Evolutionary conservation across 108 stramenopile genomes (phyloP), one percentile per base, ranked within the genome.

Genomic region (Stephanodiscus minutulus): DNA sequence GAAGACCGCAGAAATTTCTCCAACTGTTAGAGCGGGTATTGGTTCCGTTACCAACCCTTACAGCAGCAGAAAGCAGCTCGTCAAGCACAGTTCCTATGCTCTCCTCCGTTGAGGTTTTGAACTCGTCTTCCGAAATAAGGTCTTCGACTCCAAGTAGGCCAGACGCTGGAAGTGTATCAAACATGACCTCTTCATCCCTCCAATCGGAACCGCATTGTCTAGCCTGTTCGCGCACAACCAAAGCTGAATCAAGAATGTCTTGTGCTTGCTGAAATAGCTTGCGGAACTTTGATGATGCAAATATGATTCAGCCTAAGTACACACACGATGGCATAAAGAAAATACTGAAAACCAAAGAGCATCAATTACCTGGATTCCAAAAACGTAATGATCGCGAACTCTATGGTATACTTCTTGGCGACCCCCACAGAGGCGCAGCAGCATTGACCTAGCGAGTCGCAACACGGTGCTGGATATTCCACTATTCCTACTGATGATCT

Each of bases 311-410:
- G 28, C 39, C n/a, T n/a, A n/a, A n/a, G 1, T 2, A 44, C 39
- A 41, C 35, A n/a, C 18, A 61, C 39, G 10, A 41, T 61, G 33
- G 60, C 37, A 61, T 22, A 36, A 39, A 7, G 5, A 41, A 61
- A 22, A 61, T 21, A 1, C 21, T 10, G 33, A 61, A 33, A 4
- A 13, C 39, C 8, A 37, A 7, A 8, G 43, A 7, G 8, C 36
- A 24, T 20, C 5, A 64, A 20, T 48, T 64, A 64, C 62, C 62
- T 85, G 85, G 49, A 82, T 88, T 24, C 84, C 83, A 61, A 86
- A 94, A 1, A 85, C 79, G 66, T 85, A 84, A 61, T 87, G 87
- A 61, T 94, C 90, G 7, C 92, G 75, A 56, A 94, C 76, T 64
- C 76, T 73, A 67, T 85, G 87, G 72, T 86, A 91, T 10, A 77